A percentile compares a stretch with the other conserved stretches of the same genome.
Evolutionary conservation across 1,139 yeast species (phyloP).

Genomic region (Waltiozyma sp.): DNA sequence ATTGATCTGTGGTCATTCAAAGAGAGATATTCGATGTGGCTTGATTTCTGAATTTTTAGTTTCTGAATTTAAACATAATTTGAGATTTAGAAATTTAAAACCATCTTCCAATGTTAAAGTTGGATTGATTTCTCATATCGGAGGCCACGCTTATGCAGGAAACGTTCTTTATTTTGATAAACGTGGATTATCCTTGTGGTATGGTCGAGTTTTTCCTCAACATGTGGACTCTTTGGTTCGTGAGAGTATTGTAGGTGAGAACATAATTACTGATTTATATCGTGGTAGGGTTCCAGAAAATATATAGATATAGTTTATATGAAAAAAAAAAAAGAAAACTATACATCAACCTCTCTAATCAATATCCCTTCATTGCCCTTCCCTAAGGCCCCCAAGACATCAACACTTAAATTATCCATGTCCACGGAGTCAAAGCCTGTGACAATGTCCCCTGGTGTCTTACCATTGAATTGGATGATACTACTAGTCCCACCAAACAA

Average conservation of each 20-base stretch:
- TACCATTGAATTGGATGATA: conserved; percentile 40
- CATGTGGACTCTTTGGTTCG: conserved; percentile 55
- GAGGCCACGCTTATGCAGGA: conserved; percentile 77
- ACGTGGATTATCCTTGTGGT: conserved; percentile 45
- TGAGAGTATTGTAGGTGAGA: conserved; percentile 37
- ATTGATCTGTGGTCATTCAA: conserved; percentile 55
- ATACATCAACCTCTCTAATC: conserved; percentile 42
- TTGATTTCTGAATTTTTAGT: conserved; percentile 44
- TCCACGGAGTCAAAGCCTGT: conserved; percentile 19
- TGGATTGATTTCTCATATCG: conserved; percentile 56
- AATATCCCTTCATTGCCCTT: conserved; percentile 55
- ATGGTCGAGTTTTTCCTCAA: conserved; percentile 57
- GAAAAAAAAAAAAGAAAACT: conserved; percentile 1
- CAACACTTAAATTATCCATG: conserved; percentile 37
- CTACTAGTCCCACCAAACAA: conserved; percentile 66
- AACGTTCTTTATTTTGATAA: conserved; percentile 46
- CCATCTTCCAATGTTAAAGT: conserved; percentile 29
- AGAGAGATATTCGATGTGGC: conserved; percentile 61
- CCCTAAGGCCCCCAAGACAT: conserved; percentile 42
- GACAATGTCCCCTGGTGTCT: conserved; percentile 12
- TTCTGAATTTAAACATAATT: conserved; percentile 37
- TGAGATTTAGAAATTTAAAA: too few relatives aligned
- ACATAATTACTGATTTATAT: conserved; percentile 41
- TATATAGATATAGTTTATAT: neutral
- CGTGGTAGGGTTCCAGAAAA: conserved; percentile 29